Evolutionary conservation across 2,329 filamentous ascomycete genomes (phyloP).

Genomic region (Cladorrhinum sp.): DNA sequence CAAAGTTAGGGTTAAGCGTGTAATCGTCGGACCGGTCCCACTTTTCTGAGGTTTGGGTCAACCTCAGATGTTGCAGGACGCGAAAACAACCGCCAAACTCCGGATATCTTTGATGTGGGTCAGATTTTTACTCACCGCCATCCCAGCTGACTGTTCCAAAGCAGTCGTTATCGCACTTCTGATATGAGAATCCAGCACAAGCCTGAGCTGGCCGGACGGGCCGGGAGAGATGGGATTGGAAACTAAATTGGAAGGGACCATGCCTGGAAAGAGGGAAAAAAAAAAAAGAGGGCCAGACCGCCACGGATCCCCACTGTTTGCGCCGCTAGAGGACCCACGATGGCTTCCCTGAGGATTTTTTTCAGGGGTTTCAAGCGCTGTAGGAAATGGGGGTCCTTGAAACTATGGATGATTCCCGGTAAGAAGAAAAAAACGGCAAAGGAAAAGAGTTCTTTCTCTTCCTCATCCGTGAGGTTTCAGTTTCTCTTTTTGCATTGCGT

Average conservation of each 20-base stretch:
- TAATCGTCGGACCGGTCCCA: background rate
- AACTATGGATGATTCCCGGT: background rate
- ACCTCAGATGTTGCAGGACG: background rate
- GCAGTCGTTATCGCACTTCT: background rate
- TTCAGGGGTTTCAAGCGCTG: background rate
- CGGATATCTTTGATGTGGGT: background rate
- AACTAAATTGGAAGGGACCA: background rate
- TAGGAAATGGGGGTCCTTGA: background rate
- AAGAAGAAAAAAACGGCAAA: background rate
- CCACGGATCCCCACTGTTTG: background rate
- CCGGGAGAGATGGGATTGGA: too few relatives aligned
- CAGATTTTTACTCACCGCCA: background rate
- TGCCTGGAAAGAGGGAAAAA: background rate
- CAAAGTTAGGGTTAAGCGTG: background rate
- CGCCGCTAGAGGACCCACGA: slow-evolving; percentile 1
- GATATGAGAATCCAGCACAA: background rate
- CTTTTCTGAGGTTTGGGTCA: background rate
- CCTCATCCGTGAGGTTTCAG: background rate
- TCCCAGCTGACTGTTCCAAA: background rate
- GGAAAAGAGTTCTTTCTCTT: background rate
- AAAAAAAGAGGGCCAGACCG: background rate
- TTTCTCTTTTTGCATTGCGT: background rate
- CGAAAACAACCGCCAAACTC: background rate
- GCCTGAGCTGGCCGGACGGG: too few relatives aligned
- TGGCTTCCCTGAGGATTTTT: slow-evolving; percentile 3